phyloP scores from a whole-genome alignment of 495 filamentous ascomycete species.

The Penicillium dipodomyicola region DNA sequence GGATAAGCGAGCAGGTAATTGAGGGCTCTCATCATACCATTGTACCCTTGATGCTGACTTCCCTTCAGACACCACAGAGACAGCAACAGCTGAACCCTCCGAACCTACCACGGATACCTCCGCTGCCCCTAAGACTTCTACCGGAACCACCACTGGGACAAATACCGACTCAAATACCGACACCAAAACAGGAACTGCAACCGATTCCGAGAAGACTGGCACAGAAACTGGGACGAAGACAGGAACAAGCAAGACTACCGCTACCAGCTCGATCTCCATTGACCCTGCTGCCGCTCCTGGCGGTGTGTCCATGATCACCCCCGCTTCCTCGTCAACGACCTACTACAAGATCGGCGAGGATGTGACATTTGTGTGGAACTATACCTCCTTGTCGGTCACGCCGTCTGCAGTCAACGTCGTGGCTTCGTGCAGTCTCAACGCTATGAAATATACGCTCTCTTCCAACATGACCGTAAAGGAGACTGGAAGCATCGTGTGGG shows the following conservation, averaged over 20 bases:
- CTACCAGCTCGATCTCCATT: slow-evolving; percentile 47
- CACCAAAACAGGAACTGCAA: slow-evolving; percentile 27
- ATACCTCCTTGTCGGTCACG: slow-evolving; percentile 76
- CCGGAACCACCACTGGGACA: slow-evolving; percentile 21
- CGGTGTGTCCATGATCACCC: slow-evolving; percentile 78
- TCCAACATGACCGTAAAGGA: slow-evolving; percentile 58
- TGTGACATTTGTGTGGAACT: slow-evolving; percentile 92
- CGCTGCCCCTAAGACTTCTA: slow-evolving; percentile 22
- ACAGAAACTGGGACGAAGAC: slow-evolving; percentile 34
- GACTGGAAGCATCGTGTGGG: slow-evolving; percentile 68
- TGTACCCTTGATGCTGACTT: slow-evolving; percentile 7
- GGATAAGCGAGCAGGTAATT: slow-evolving; percentile 34
- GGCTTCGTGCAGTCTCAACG: slow-evolving; percentile 69
- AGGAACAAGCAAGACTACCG: slow-evolving; percentile 20
- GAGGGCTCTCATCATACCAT: background rate
- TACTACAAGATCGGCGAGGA: slow-evolving; percentile 88
- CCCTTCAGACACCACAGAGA: slow-evolving; percentile 23
- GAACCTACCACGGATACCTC: slow-evolving; percentile 26
- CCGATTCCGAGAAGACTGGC: slow-evolving; percentile 13
- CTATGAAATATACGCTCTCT: slow-evolving; percentile 63
- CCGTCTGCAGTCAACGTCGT: slow-evolving; percentile 80
- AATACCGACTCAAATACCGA: slow-evolving; percentile 22
- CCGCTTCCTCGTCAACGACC: slow-evolving; percentile 57
- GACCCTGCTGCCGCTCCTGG: slow-evolving; percentile 65
- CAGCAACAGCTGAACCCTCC: slow-evolving; percentile 12